Conservation (phyloP, 1,139 yeast species). For the Yamadazyma buinensis region DNA sequence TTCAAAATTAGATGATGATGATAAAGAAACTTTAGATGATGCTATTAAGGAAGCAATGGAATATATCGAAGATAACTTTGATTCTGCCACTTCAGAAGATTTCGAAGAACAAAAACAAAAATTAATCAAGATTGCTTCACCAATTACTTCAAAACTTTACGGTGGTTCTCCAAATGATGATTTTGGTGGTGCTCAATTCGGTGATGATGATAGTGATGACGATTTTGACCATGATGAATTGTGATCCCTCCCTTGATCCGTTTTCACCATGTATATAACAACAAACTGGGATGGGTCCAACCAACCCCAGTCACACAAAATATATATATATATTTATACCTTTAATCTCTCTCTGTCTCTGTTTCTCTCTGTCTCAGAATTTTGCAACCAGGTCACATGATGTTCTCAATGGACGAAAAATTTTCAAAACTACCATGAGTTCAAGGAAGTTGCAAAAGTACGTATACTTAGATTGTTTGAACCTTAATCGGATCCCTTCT, state of each 20-base stretch:
- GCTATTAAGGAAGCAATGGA: slow-evolving; percentile 85
- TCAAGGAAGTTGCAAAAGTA: slow-evolving; percentile 49
- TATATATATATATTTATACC: too few relatives aligned
- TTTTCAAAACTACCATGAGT: slow-evolving; percentile 12
- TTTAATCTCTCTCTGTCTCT: too few relatives aligned
- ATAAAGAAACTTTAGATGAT: slow-evolving; percentile 84
- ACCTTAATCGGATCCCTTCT: too few relatives aligned
- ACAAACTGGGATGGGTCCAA: too few relatives aligned
- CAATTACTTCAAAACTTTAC: slow-evolving; percentile 89
- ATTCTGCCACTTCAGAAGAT: slow-evolving; percentile 86
- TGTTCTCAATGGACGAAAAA: slow-evolving; percentile 4
- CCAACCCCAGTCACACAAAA: too few relatives aligned
- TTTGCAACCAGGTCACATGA: slow-evolving; percentile 5
- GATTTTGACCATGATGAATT: slow-evolving; percentile 60
- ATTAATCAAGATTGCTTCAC: slow-evolving; percentile 79
- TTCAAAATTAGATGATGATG: slow-evolving; percentile 81
- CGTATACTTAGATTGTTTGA: too few relatives aligned
- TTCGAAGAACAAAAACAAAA: slow-evolving; percentile 91
- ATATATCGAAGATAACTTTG: slow-evolving; percentile 87
- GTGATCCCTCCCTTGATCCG: too few relatives aligned
- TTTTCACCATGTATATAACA: too few relatives aligned
- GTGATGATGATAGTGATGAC: slow-evolving; percentile 60
- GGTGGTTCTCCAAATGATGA: slow-evolving; percentile 50
- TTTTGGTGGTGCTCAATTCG: slow-evolving; percentile 42
- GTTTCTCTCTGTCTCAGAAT: too few relatives aligned